Evolutionary conservation across 345 rosid species (phyloP).

Genomic region (Lepidium aucheri): DNA sequence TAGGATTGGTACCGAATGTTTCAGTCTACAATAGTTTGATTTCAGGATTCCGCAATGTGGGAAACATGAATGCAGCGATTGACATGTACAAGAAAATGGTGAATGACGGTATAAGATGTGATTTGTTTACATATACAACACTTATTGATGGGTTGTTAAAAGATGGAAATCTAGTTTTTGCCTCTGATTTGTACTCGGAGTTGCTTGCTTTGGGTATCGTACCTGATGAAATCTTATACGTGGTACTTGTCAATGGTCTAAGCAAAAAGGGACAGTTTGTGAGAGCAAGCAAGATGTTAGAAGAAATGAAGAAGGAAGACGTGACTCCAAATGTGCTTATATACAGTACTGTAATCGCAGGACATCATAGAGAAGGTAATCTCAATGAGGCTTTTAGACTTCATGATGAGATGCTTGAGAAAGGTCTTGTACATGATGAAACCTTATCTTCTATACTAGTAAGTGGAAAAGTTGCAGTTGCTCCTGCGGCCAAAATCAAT

Average conservation of each 20-base stretch:
- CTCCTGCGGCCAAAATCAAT: not conserved
- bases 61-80: slow-evolving; percentile 15
- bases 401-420: slow-evolving; percentile 73
- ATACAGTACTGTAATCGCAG: slow-evolving; percentile 52
- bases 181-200: slow-evolving; percentile 55
- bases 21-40: slow-evolving; percentile 57
- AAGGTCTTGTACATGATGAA: slow-evolving; percentile 57
- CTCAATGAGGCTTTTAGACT: slow-evolving; percentile 55
- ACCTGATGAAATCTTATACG: slow-evolving; percentile 43
- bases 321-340: slow-evolving; percentile 44
- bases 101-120: slow-evolving; percentile 45
- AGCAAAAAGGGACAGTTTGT: slow-evolving; percentile 48
- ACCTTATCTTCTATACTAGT: slow-evolving; percentile 49
- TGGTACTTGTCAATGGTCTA: slow-evolving; percentile 53
- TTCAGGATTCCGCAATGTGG: slow-evolving; percentile 27
- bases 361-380: slow-evolving; percentile 57
- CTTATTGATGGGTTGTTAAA: slow-evolving; percentile 66
- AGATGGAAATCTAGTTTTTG: slow-evolving; percentile 40
- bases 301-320: slow-evolving; percentile 44
- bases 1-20: slow-evolving; percentile 46
- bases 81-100: slow-evolving; percentile 34
- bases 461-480: slow-evolving; percentile 29
- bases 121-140: slow-evolving; percentile 57
- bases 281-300: slow-evolving; percentile 48
- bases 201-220: slow-evolving; percentile 48